These are phyloP conservation scores for Scedosporium aurantiacum DNA, from an alignment of 2,329 filamentous ascomycete genomes.

Conservation along the genomic window DNA sequence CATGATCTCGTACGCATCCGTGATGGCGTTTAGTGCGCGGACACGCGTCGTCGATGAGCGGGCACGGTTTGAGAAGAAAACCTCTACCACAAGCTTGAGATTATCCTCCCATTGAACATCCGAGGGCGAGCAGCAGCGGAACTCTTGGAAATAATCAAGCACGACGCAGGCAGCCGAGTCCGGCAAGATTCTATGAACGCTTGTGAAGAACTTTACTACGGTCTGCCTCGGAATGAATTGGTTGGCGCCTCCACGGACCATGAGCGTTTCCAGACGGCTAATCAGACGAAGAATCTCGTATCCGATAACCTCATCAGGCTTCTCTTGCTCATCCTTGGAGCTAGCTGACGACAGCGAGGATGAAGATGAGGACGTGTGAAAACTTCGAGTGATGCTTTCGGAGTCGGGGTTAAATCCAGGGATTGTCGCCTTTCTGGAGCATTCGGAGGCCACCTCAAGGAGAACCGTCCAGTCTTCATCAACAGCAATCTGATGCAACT, in stretches of 20 bases:
- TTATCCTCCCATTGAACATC: slow-evolving; percentile 58
- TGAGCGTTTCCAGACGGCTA: slow-evolving; percentile 36
- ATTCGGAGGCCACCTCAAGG: slow-evolving; percentile 47
- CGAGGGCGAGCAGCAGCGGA: slow-evolving; percentile 61
- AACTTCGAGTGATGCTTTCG: background rate
- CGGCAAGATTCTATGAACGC: slow-evolving; percentile 49
- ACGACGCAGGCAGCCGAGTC: slow-evolving; percentile 54
- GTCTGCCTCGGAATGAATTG: slow-evolving; percentile 52
- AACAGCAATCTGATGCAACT: slow-evolving; percentile 43
- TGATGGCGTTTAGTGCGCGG: slow-evolving; percentile 48
- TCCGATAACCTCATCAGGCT: slow-evolving; percentile 25
- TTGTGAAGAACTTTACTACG: slow-evolving; percentile 55
- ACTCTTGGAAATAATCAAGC: slow-evolving; percentile 56
- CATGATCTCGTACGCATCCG: slow-evolving; percentile 47
- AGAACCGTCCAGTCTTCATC: slow-evolving; percentile 57
- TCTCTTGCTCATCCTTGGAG: slow-evolving; percentile 19
- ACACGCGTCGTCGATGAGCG: slow-evolving; percentile 53
- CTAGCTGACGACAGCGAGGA: slow-evolving; percentile 7
- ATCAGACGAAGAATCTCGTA: slow-evolving; percentile 34
- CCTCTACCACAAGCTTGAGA: slow-evolving; percentile 45
- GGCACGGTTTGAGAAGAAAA: slow-evolving; percentile 51
- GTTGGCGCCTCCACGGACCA: slow-evolving; percentile 15
- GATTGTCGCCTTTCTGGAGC: slow-evolving; percentile 19
- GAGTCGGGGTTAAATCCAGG: background rate
- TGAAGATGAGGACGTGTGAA: slow-evolving; percentile 6